Evolutionary conservation across 305 asterid genomes (phyloP), one percentile per base, ranked within the genome.

Genomic region (Nicotiana rustica): DNA sequence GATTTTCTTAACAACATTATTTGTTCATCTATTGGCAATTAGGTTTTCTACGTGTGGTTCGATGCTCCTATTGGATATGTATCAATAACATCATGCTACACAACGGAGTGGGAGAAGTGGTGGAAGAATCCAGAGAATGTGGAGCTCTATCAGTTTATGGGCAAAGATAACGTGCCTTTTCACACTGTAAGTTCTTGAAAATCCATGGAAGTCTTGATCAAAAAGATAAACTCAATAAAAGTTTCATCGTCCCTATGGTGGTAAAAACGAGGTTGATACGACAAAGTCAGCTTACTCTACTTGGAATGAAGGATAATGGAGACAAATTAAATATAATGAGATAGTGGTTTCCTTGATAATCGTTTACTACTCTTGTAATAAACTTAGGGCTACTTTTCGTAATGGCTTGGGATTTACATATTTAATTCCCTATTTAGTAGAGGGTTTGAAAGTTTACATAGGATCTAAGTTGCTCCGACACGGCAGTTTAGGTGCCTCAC

Each of bases 1-100:
- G 18, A 68, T 68, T 68, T 68, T 7, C 76, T 69, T 19, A 70
- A 70, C 44, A 33, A 19, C 10, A 6, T 41, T 44, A 44, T 18
- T 69, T 69, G 12, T 69, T 69, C 57, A 38, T 69, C 33, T 69
- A 69, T 69, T 44, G 56, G 78, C 44, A 18, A 71, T 44, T 71
- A 92, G 97, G 97, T 92, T 33, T 93, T 93, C 88, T 93, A 91
- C 70, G 97, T 92, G 56, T 92, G 96, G 97, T 93, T 90, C 84
- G 97, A 93, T 85, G 96, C 97, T 62, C 97, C 97, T 36, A 91
- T 93, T 83, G 97, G 97, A 62, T 93, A 93, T 79, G 89, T 89
- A 77, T 93, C 96, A 18, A 93, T 92, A 85, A 93, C 96, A 79
- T 69, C 91, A 67, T 92, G 97, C 89, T 90, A 91, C 88, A 93